Evolutionary conservation across 768 basidiomycete species (phyloP), one percentile per base, ranked within the genome.

Genomic region (Tricholoma furcatifolium): DNA sequence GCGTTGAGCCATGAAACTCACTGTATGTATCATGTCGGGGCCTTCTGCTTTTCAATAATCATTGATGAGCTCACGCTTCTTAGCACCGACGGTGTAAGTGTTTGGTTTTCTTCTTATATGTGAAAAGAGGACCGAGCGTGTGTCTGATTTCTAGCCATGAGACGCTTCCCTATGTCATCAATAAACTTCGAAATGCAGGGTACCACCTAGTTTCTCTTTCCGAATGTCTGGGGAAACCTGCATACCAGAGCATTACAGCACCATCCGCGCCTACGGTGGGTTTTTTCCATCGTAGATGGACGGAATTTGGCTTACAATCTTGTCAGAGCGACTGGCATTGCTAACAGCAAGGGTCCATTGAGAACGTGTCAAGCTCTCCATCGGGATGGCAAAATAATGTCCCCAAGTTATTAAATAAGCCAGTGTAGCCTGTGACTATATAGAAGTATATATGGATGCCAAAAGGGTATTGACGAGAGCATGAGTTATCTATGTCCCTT

Each of bases 141-240:
- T 21, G 20, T 34, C 17, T 31, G 14, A 4, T 27, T n/a, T 35
- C 27, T 47, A 70, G 70, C 24, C 64, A 63, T 31, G 56, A 70
- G 32, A 66, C 73, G 12, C 57, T 77, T 40, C 74, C 75, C 0
- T 70, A 72, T 53, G 75, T 69, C 9, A 74, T 78, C 47, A 47
- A 60, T 23, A 57, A 56, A 24, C 67, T 79, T 32, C 59, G 75
- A 53, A 55, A 43, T 0, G 74, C 73, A 2, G 76, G 75, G 2
- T 78, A 78, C 64, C 62, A 55, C 15, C 62, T 79, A 12, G 78
- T 77, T 14, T 73, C 70, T 4, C 51, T 78, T 5, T 70, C 76
- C 0, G 73, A 77, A 32, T 79, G 76, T 50, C 65, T 74, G 10
- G 76, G 73, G 2, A 56, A 58, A 50, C 55, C 64, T 15, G 64